Base-by-base conservation (phyloP, 75 land plant genomes). In the Picea sitchensis region DNA sequence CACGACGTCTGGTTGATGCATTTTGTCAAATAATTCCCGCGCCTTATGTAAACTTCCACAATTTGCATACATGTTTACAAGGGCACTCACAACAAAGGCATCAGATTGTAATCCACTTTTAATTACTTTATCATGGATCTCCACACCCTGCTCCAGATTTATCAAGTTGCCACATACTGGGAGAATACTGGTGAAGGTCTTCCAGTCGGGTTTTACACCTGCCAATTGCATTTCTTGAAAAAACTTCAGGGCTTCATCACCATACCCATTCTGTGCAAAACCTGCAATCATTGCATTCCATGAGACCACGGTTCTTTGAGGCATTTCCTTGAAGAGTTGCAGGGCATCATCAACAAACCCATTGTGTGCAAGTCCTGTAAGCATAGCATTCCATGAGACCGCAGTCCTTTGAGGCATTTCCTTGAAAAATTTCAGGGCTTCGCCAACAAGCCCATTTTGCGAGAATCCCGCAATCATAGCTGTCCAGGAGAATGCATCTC, bases 61-160 rank as follows among this genome's bases (percentile, higher is more conserved):
- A 81, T 91, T 91, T 3, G 81, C 85, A 81, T 86, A 91, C 89
- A 91, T 89, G 38, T 91, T 88, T 73, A 90, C 44, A 62, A 88
- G 63, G 13, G 85, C 61, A 76, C 85, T 83, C 69, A 69, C 78
- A 76, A 87, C 74, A 60, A 87, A 71, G 13, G 41, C 30, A 73
- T 89, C 88, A 15, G 17, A 61, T 21, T 30, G 57, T 13, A 87
- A 38, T 1, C 61, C 65, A 5, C 12, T 32, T 61, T 61, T 51
- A 9, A 5, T 32, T 72, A 88, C 63, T 17, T 30, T 38, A 18
- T 74, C 23, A 79, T 88, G 88, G 11, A 92, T 81, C 78, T 76
- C 69, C 81, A 61, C 78, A 41, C 92, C 92, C 81, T 78, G 17
- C 13, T 82, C 83, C 58, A 88, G 74, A 84, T 82, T 73, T 56